These are phyloP conservation scores for Penicillium janthinellum DNA, from an alignment of 2,329 filamentous ascomycete species.

Conservation along the genomic window DNA sequence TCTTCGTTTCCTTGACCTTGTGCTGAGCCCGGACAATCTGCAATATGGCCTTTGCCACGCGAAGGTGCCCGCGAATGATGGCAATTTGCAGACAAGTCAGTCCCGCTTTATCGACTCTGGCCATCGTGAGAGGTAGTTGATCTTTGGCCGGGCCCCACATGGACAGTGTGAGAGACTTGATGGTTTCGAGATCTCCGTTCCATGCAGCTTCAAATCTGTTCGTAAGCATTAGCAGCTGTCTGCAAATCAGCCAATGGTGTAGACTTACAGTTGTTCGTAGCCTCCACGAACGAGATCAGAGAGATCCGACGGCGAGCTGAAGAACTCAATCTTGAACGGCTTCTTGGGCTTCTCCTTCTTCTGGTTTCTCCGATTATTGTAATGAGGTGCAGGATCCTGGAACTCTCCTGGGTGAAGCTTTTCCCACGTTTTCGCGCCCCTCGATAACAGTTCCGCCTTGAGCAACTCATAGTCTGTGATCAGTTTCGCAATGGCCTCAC, in stretches of 20 bases:
- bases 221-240: constrained; percentile 50
- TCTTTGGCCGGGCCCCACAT: constrained; percentile 49
- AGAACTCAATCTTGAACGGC: constrained; percentile 54
- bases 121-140: constrained; percentile 65
- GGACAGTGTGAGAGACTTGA: constrained; percentile 45
- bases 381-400: background rate
- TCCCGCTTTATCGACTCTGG: constrained; percentile 54
- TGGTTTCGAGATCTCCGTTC: constrained; percentile 65
- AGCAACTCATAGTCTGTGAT: constrained; percentile 58
- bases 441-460: constrained; percentile 56
- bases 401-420: constrained; percentile 61
- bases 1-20: constrained; percentile 56
- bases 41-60: constrained; percentile 66
- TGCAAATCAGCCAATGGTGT: background rate
- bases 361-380: constrained; percentile 14
- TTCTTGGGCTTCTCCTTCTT: constrained; percentile 11
- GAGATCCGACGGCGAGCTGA: constrained; percentile 53
- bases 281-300: constrained; percentile 58
- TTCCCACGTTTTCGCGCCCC: constrained; percentile 66
- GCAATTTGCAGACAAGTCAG: constrained; percentile 70
- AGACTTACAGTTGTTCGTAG: constrained; percentile 64
- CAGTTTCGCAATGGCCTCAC: constrained; percentile 54
- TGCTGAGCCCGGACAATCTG: constrained; percentile 73
- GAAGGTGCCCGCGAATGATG: constrained; percentile 64
- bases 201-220: constrained; percentile 66